These are phyloP conservation scores for Talaromyces funiculosus DNA, from an alignment of 2,329 filamentous ascomycete genomes.

Conservation along the genomic window DNA sequence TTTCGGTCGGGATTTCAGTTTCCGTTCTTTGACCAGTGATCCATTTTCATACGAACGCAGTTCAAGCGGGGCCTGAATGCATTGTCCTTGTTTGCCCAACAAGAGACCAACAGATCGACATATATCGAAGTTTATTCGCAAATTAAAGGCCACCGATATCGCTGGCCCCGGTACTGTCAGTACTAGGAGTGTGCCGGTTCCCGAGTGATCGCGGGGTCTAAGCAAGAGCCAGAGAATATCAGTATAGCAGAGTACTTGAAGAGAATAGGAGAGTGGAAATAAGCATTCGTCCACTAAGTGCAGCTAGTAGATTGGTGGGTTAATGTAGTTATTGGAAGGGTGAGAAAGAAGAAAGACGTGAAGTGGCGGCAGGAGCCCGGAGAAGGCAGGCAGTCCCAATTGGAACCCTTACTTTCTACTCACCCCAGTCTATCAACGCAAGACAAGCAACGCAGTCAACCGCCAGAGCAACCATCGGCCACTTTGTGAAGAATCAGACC, in stretches of 20 bases:
- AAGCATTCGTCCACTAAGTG: background rate
- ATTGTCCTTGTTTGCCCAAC: background rate
- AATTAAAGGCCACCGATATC: background rate
- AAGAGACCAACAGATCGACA: background rate
- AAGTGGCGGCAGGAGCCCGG: background rate
- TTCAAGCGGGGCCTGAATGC: background rate
- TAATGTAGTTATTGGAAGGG: background rate
- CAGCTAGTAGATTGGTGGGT: background rate
- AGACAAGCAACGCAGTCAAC: background rate
- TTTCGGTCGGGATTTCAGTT: background rate
- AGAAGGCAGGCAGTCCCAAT: background rate
- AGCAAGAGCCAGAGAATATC: background rate
- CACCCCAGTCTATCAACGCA: background rate
- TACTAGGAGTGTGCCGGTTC: background rate
- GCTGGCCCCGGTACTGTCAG: background rate
- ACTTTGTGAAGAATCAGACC: background rate
- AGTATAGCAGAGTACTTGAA: background rate
- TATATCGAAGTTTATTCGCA: background rate
- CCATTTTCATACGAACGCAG: background rate
- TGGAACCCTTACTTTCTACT: background rate
- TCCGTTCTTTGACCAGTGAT: background rate
- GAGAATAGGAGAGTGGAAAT: background rate
- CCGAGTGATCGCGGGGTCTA: background rate
- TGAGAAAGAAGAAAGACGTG: background rate
- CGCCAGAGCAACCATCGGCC: background rate